A percentile compares a stretch with the other conserved stretches of the same genome.
Evolutionary conservation across 2,329 filamentous ascomycete genomes (phyloP).

Genomic region (Apiospora phragmitis): DNA sequence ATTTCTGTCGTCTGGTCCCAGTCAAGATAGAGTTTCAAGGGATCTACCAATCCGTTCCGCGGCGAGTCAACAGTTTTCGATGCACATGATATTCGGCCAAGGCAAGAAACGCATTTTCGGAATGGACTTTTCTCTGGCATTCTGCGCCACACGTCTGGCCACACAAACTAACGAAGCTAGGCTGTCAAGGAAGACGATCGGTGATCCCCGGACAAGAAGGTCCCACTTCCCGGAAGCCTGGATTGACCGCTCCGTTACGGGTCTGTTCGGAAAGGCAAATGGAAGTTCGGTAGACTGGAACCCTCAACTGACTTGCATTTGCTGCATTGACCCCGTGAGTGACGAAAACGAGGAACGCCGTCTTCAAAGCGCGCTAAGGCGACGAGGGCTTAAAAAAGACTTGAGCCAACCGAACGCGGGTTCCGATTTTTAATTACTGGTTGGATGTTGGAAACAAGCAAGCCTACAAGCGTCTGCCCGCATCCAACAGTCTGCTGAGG

Average conservation of each 20-base stretch:
- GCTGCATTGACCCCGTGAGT: neutral
- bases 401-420: neutral
- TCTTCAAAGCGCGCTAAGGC: neutral
- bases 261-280: neutral
- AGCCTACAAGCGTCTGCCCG: neutral
- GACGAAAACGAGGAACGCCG: neutral
- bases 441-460: slow-evolving; percentile 4
- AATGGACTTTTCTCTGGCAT: neutral
- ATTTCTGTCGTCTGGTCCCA: slow-evolving; percentile 1
- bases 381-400: neutral
- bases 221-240: neutral
- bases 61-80: slow-evolving; percentile 1
- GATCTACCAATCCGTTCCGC: neutral
- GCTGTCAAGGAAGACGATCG: neutral
- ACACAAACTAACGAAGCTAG: neutral
- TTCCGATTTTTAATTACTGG: neutral
- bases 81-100: neutral
- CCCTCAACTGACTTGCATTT: neutral
- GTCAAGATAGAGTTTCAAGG: slow-evolving; percentile 3
- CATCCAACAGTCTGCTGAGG: neutral
- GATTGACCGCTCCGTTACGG: slow-evolving; percentile 4
- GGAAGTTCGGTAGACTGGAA: slow-evolving; percentile 1
- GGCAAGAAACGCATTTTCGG: neutral
- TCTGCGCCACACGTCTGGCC: neutral
- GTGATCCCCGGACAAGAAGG: neutral